Conservation (phyloP, 495 filamentous ascomycete genomes). For the Penicillium riverlandense region DNA sequence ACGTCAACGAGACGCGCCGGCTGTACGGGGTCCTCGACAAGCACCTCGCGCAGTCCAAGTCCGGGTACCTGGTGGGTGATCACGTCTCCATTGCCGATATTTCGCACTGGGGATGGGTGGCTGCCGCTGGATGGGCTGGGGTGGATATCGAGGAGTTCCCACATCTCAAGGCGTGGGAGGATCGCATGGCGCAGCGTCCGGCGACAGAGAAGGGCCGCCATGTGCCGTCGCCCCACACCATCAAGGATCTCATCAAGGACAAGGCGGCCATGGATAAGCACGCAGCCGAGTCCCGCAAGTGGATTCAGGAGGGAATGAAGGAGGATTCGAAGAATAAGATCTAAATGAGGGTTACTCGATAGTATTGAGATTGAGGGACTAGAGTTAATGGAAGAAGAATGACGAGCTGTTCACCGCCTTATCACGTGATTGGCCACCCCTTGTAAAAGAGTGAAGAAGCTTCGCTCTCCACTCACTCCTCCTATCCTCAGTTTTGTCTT, state of each 20-base stretch:
- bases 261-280: constrained; percentile 48
- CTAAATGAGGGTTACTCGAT: neutral
- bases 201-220: constrained; percentile 72
- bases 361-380: neutral
- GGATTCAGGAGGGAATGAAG: constrained; percentile 61
- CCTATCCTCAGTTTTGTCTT: constrained; percentile 1
- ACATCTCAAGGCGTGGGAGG: constrained; percentile 66
- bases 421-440: neutral
- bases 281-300: constrained; percentile 40
- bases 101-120: constrained; percentile 71
- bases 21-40: constrained; percentile 74
- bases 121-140: constrained; percentile 58
- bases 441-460: neutral
- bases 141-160: constrained; percentile 75
- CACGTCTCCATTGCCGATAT: constrained; percentile 81
- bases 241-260: constrained; percentile 50
- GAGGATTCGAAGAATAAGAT: constrained; percentile 44
- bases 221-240: constrained; percentile 63
- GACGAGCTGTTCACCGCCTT: neutral
- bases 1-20: constrained; percentile 71
- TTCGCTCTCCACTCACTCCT: neutral
- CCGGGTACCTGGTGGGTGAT: constrained; percentile 72
- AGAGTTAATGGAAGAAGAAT: neutral
- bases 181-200: constrained; percentile 55
- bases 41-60: constrained; percentile 56